phyloP scores from a whole-genome alignment of 495 filamentous ascomycete genomes.

The Mycothermus thermophilus region DNA sequence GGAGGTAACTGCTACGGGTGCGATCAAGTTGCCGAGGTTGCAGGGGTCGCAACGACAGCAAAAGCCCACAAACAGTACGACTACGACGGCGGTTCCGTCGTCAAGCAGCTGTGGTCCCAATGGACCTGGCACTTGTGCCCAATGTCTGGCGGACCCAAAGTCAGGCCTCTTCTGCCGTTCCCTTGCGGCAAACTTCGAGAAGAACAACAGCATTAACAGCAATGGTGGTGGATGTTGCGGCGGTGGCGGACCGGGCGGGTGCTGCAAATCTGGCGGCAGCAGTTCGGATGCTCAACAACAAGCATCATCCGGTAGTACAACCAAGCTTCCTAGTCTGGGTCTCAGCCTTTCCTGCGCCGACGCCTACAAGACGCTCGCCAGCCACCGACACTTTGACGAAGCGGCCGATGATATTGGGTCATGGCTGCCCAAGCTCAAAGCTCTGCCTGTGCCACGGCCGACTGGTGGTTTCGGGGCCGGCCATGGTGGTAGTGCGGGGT shows the following conservation, averaged over 20 bases:
- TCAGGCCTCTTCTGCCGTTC: slow-evolving; percentile 79
- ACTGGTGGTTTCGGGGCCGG: slow-evolving; percentile 1
- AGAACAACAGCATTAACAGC: slow-evolving; percentile 10
- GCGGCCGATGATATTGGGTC: slow-evolving; percentile 60
- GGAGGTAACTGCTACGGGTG: slow-evolving; percentile 34
- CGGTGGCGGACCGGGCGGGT: slow-evolving; percentile 24
- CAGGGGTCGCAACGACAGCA: slow-evolving; percentile 13
- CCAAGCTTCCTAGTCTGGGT: slow-evolving; percentile 3
- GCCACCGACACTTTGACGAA: slow-evolving; percentile 64
- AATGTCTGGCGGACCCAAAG: slow-evolving; percentile 63
- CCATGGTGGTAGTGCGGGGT: slow-evolving; percentile 7
- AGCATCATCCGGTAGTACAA: background rate
- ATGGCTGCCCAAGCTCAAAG: slow-evolving; percentile 62
- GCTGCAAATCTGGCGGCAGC: slow-evolving; percentile 18
- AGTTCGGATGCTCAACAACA: slow-evolving; percentile 2
- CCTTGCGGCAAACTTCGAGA: slow-evolving; percentile 50
- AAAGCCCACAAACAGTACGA: background rate
- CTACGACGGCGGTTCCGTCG: slow-evolving; percentile 1
- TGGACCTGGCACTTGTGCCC: slow-evolving; percentile 66
- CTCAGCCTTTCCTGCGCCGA: slow-evolving; percentile 55
- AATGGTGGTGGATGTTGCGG: slow-evolving; percentile 42
- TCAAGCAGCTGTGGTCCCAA: slow-evolving; percentile 41
- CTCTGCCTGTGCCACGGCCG: slow-evolving; percentile 29
- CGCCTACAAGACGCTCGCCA: slow-evolving; percentile 66
- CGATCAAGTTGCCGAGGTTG: slow-evolving; percentile 35